A percentile compares a stretch with the other conserved stretches of the same genome.
Evolutionary conservation across 495 filamentous ascomycete species (phyloP).

Genomic region (Podospora pseudoanserina): DNA sequence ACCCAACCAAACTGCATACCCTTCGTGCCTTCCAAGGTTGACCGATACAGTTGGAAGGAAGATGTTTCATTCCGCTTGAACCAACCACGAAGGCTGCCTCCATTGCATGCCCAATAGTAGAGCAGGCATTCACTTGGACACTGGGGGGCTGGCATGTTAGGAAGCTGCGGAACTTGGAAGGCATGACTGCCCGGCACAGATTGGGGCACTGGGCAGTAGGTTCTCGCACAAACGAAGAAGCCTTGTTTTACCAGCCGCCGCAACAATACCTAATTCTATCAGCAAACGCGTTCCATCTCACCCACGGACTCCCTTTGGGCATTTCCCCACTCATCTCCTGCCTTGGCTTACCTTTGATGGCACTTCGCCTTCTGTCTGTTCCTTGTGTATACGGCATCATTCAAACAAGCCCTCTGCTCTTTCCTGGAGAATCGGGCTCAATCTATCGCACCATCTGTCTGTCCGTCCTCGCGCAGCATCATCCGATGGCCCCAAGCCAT

Average conservation of each 20-base stretch:
- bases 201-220: not conserved
- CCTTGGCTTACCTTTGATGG: not conserved
- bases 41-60: not conserved
- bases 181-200: too few species aligned
- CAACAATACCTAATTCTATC: not conserved
- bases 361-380: not conserved
- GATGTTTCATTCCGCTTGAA: not conserved
- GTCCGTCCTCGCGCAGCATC: not conserved
- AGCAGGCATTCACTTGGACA: too few species aligned
- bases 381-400: not conserved
- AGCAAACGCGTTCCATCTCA: not conserved
- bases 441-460: not conserved
- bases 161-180: too few species aligned
- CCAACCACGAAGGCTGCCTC: not conserved
- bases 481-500: constrained; percentile 1
- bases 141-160: not conserved
- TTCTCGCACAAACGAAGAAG: not conserved
- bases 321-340: not conserved
- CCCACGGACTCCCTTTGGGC: not conserved
- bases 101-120: not conserved
- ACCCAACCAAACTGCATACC: not conserved
- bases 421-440: not conserved
- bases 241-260: not conserved
- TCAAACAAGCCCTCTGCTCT: not conserved
- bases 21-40: not conserved